These are phyloP conservation scores for Chaetomium fimeti DNA, from an alignment of 495 filamentous ascomycete species.

Conservation along the genomic window DNA sequence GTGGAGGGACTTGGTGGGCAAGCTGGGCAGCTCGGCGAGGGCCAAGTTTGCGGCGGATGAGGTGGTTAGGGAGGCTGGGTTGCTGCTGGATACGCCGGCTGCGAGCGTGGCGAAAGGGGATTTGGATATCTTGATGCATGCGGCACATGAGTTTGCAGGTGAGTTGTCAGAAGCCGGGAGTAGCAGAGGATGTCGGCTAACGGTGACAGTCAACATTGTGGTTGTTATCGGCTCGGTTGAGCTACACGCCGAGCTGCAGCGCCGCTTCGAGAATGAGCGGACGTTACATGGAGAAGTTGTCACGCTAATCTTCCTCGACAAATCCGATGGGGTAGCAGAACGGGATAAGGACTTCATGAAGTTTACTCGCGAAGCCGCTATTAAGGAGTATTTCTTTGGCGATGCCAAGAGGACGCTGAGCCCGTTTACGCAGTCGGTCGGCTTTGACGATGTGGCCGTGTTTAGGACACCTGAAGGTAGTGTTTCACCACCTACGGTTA, in stretches of 20 bases:
- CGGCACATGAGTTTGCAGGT: conserved; percentile 84
- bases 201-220: conserved; percentile 64
- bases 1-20: conserved; percentile 70
- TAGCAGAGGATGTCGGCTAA: background rate
- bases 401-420: conserved; percentile 71
- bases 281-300: conserved; percentile 61
- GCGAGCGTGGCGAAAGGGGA: conserved; percentile 58
- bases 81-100: conserved; percentile 84
- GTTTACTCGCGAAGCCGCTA: conserved; percentile 65
- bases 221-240: conserved; percentile 82
- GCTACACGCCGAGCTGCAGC: conserved; percentile 72
- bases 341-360: conserved; percentile 75
- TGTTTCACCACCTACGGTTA: background rate
- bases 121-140: conserved; percentile 71
- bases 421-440: conserved; percentile 76
- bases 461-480: conserved; percentile 44
- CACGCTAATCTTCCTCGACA: conserved; percentile 73
- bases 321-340: conserved; percentile 85
- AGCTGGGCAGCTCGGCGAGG: conserved; percentile 75
- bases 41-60: conserved; percentile 77
- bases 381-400: conserved; percentile 94
- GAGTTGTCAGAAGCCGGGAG: conserved; percentile 24
- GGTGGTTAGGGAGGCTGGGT: conserved; percentile 65
- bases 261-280: conserved; percentile 66
- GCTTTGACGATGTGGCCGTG: conserved; percentile 68